Percentiles rank a stretch among this genome's conserved stretches.
These are phyloP conservation scores for Dactylellina drechsleri DNA, from an alignment of 2,329 filamentous ascomycete genomes.

Conservation along the genomic window DNA sequence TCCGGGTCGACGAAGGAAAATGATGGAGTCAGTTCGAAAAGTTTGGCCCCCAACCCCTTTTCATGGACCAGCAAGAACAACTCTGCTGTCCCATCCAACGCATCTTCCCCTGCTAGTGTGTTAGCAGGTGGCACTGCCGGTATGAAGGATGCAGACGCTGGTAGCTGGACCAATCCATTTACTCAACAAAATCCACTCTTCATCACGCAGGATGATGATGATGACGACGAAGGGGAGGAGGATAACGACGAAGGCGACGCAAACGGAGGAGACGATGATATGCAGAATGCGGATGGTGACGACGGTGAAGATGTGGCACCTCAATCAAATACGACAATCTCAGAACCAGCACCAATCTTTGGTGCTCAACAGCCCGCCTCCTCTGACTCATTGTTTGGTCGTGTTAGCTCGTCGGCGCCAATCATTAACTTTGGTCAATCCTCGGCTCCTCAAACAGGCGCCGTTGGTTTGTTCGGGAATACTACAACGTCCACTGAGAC, in stretches of 20 bases:
- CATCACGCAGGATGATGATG: slow-evolving; percentile 53
- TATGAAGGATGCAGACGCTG: slow-evolving; percentile 39
- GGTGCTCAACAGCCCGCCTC: slow-evolving; percentile 7
- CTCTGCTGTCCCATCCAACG: slow-evolving; percentile 47
- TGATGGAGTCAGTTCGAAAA: slow-evolving; percentile 16
- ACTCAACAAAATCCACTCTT: slow-evolving; percentile 50
- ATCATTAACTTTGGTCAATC: slow-evolving; percentile 33
- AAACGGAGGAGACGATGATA: slow-evolving; percentile 6
- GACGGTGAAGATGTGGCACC: background rate
- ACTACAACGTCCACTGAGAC: slow-evolving; percentile 35
- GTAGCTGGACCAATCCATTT: slow-evolving; percentile 50
- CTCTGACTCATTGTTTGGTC: slow-evolving; percentile 38
- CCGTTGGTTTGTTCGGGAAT: slow-evolving; percentile 37
- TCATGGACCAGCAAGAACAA: slow-evolving; percentile 44
- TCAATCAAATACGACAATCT: background rate
- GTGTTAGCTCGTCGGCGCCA: slow-evolving; percentile 34
- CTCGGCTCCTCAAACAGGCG: slow-evolving; percentile 39
- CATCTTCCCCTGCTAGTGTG: slow-evolving; percentile 49
- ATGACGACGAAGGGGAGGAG: slow-evolving; percentile 56
- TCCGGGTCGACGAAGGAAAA: slow-evolving; percentile 15
- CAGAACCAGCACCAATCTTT: slow-evolving; percentile 28
- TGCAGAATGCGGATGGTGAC: slow-evolving; percentile 4
- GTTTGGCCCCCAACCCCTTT: slow-evolving; percentile 20
- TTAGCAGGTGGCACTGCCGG: slow-evolving; percentile 40
- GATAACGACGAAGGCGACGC: slow-evolving; percentile 20